A percentile compares a stretch with the other conserved stretches of the same genome.
phyloP scores from a whole-genome alignment of 495 filamentous ascomycete genomes.

The Penicillium longicatenatum region DNA sequence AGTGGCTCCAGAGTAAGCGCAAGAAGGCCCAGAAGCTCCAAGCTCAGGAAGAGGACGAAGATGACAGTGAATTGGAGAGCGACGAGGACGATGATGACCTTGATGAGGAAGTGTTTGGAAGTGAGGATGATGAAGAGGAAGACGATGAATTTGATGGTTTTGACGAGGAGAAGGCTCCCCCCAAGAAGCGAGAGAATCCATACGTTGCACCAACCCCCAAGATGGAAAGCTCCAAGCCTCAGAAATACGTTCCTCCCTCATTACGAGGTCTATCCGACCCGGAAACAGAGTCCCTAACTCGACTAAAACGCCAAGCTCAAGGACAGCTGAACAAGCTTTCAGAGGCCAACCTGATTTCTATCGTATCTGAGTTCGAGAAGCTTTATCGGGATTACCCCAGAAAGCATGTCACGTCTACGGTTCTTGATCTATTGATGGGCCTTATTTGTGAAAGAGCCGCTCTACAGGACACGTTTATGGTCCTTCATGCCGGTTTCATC shows the following conservation, averaged over 20 bases:
- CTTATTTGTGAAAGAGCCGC: conserved; percentile 74
- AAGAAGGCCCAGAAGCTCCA: conserved; percentile 53
- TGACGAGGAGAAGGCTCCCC: conserved; percentile 35
- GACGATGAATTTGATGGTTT: conserved; percentile 43
- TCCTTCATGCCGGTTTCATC: conserved; percentile 88
- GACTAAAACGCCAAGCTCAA: conserved; percentile 76
- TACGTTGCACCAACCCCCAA: conserved; percentile 57
- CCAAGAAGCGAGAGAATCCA: conserved; percentile 60
- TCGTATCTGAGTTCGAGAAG: conserved; percentile 76
- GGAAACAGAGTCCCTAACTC: conserved; percentile 66
- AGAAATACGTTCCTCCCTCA: conserved; percentile 88
- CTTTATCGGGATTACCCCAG: conserved; percentile 80
- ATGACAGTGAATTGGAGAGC: conserved; percentile 26
- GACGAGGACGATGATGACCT: conserved; percentile 35
- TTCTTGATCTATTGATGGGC: conserved; percentile 72
- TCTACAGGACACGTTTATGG: conserved; percentile 83
- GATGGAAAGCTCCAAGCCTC: conserved; percentile 24
- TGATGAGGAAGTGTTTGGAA: conserved; percentile 28
- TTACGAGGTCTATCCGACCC: conserved; percentile 63
- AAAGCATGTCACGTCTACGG: conserved; percentile 76
- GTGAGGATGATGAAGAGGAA: conserved; percentile 32
- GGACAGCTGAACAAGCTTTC: conserved; percentile 92
- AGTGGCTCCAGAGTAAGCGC: conserved; percentile 64
- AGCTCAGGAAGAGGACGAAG: conserved; percentile 28
- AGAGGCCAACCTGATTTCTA: conserved; percentile 80